phyloP scores from a whole-genome alignment of 2,329 filamentous ascomycete species.

The Phaeosphaeriaceae sp. region DNA sequence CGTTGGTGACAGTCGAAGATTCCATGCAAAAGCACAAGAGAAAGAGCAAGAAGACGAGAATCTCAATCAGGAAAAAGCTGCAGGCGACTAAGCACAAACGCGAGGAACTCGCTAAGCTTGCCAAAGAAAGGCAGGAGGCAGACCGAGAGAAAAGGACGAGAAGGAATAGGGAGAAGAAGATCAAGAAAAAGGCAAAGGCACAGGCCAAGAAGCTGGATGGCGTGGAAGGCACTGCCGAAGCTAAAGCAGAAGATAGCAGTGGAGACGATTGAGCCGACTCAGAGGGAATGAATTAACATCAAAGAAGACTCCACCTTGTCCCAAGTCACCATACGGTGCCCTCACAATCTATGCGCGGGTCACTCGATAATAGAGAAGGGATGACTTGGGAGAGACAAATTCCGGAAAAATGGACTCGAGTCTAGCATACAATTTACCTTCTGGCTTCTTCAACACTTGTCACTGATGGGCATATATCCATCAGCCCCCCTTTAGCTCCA shows the following conservation, averaged over 20 bases:
- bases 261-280: slow-evolving; percentile 2
- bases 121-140: slow-evolving; percentile 41
- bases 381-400: no score
- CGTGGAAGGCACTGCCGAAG: neutral
- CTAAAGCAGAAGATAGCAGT: neutral
- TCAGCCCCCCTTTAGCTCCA: no score
- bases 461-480: no score
- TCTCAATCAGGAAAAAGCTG: slow-evolving; percentile 42
- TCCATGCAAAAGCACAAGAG: slow-evolving; percentile 32
- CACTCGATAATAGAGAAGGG: no score
- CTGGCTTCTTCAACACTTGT: no score
- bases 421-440: no score
- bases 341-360: no score
- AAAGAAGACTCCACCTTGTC: neutral
- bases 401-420: no score
- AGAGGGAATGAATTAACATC: neutral
- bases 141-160: slow-evolving; percentile 45
- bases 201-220: slow-evolving; percentile 39
- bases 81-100: slow-evolving; percentile 33
- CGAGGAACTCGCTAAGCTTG: slow-evolving; percentile 30
- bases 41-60: slow-evolving; percentile 45
- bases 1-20: slow-evolving; percentile 28
- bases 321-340: no score
- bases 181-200: slow-evolving; percentile 45
- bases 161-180: slow-evolving; percentile 47